Base-by-base conservation (phyloP, 163 green algal species). In the Chlamydomonas reinhardtii region DNA sequence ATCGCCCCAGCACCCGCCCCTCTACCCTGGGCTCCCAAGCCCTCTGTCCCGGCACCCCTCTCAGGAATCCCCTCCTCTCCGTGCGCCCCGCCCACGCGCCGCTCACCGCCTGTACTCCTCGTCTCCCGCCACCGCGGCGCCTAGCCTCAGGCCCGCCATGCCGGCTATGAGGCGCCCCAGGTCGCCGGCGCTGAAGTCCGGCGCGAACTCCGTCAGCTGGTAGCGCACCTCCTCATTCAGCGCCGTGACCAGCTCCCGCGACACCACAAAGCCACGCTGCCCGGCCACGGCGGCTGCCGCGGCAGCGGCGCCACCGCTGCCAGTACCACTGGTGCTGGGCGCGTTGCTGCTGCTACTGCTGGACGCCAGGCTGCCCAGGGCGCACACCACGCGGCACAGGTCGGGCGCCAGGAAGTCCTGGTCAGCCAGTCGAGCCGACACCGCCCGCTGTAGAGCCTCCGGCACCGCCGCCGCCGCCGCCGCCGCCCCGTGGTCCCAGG, bases 391-490 rank as follows among this genome's bases (percentile, higher is more conserved):
- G 4, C 61, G 73, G 31, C 72, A 81, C 37, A 87, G 61, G 39
- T 87, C 82, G 6, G 72, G 82, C 59, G 61, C 82, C 27, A 87
- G 71, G 59, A 87, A 87, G 62, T 87, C 71, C 72, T 87, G 82
- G 1, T 70, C 37, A 4, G 56, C 54, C 20, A 86, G 16, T 20
- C 80, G 54, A 2, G 56, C 25, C 25, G 73, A 59, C 29, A 86
- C 34, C 32, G 80, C 80, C 4, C 70, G 70, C 37, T 86, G 80
- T 22, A 86, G 80, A 15, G 69, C 70, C 69, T 20, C 35, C 34
- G 80, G 80, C 54, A 59, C 54, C 16, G 56, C 76, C 17, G 56
- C 56, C 69, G 35, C 17, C 35, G 15, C 70, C 3, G 35, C 48
- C 29, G 31, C 65, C 31, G 64, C 16, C 27, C 76, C 66, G n/a